Conservation (phyloP, 208 protist genomes). For the Leishmania tropica region DNA sequence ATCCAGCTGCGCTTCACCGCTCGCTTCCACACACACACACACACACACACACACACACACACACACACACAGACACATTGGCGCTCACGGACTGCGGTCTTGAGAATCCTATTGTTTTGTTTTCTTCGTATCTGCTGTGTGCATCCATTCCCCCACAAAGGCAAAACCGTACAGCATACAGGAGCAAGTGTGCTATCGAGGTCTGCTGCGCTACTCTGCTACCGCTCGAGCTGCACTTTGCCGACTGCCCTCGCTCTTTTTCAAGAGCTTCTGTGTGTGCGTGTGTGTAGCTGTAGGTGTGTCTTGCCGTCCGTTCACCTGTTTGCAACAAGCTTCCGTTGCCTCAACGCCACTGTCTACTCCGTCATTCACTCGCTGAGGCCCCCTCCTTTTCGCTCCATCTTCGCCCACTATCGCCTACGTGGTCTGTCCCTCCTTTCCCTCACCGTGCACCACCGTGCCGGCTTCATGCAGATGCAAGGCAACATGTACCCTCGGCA, state of each 20-base stretch:
- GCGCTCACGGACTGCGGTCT: background rate
- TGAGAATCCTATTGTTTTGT: background rate
- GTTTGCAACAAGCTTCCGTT: background rate
- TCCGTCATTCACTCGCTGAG: background rate
- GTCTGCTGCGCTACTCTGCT: background rate
- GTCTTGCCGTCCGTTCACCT: background rate
- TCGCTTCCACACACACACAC: background rate
- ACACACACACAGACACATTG: background rate
- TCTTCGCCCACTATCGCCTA: background rate
- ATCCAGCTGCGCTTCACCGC: background rate
- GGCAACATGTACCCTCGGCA: conserved; percentile 21
- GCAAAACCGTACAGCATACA: background rate
- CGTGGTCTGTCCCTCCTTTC: background rate
- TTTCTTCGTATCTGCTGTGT: background rate
- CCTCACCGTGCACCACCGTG: background rate
- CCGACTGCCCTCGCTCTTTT: background rate
- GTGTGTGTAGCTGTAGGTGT: background rate
- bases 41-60: background rate
- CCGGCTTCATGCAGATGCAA: conserved; percentile 19
- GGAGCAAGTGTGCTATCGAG: background rate
- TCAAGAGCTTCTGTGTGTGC: background rate
- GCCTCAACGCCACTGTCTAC: background rate
- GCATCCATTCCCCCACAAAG: background rate
- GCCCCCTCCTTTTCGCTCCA: background rate
- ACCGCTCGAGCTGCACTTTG: background rate